A percentile compares a stretch with the other conserved stretches of the same genome.
Conservation (phyloP, 306 rosid species). For the Cicer chorassanicum region DNA sequence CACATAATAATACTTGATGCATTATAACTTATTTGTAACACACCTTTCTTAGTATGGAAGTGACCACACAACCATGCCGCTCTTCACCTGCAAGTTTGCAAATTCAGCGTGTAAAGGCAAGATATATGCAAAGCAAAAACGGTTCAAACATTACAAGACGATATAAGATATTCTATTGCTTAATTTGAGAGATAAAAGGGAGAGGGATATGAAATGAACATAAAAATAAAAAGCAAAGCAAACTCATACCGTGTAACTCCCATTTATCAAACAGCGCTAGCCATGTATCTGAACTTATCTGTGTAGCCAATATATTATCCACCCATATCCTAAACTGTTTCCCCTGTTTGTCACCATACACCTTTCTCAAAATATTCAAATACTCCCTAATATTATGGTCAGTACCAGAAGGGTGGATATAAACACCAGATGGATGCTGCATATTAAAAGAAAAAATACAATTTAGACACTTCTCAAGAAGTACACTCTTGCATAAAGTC, state of each 20-base stretch:
- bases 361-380: slow-evolving; percentile 48
- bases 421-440: slow-evolving; percentile 64
- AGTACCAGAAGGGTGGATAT: slow-evolving; percentile 74
- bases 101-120: slow-evolving; percentile 20
- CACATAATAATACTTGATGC: slow-evolving; percentile 17
- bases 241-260: slow-evolving; percentile 66
- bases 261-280: slow-evolving; percentile 76
- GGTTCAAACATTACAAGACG: slow-evolving; percentile 8
- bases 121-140: slow-evolving; percentile 7
- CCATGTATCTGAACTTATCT: slow-evolving; percentile 67
- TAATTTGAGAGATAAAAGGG: slow-evolving; percentile 9
- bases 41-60: slow-evolving; percentile 50
- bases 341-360: slow-evolving; percentile 79
- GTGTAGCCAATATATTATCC: slow-evolving; percentile 60
- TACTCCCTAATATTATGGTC: slow-evolving; percentile 51
- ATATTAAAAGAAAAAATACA: slow-evolving; percentile 34
- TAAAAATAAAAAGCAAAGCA: slow-evolving; percentile 26
- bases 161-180: not conserved
- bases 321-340: slow-evolving; percentile 72
- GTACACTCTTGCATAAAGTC: slow-evolving; percentile 12
- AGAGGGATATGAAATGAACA: slow-evolving; percentile 24
- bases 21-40: slow-evolving; percentile 24
- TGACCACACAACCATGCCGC: slow-evolving; percentile 48
- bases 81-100: slow-evolving; percentile 47
- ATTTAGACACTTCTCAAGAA: slow-evolving; percentile 29